Evolutionary conservation across 2,329 filamentous ascomycete genomes (phyloP), one percentile per base, ranked within the genome.

Genomic region (Leptographium lundbergii): DNA sequence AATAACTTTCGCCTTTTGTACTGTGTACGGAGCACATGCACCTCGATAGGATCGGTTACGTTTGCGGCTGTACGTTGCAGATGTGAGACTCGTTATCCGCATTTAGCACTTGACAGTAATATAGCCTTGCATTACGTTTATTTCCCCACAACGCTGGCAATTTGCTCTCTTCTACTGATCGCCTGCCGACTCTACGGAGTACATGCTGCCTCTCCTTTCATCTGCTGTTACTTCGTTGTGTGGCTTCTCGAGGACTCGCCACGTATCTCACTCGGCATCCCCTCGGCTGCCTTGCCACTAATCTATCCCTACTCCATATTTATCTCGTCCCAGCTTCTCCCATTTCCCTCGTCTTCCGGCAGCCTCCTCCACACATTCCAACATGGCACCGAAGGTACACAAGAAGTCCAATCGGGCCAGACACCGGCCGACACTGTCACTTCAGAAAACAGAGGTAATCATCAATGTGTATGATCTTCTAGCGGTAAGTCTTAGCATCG

Each of bases 381-480:
- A 52, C 63, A 77, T 77, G 75, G 69, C 74, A 56, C 75, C 76
- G 63, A 78, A 72, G 63, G 69, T 70, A 14, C 70, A 63, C 29
- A 59, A 71, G 59, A 72, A 72, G 58, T 69, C 71, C 54, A 69
- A 71, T 59, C 70, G 70, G 57, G 52, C 52, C 60, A 70, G 71
- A 14, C 86, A 88, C 68, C 75, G 85, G 62, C 84, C 82, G 59
- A 88, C 85, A 1, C 69, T 88, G 54, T 87, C 86, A 19, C 72
- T 88, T 24, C 82, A 85, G 64, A 87, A 87, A 68, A 89, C 85
- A 2, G 85, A 90, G 69, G 80, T 91, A 62, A 74, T 81, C 54
- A 90, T 91, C 67, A 84, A 91, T 67, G 84, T 90, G 66, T 91
- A 91, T 67, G 88, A 91, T 70, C 75, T 91, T 9, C 75, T 91